These are phyloP conservation scores for Pholiota microspora DNA, from an alignment of 768 basidiomycete species.

Conservation along the genomic window DNA sequence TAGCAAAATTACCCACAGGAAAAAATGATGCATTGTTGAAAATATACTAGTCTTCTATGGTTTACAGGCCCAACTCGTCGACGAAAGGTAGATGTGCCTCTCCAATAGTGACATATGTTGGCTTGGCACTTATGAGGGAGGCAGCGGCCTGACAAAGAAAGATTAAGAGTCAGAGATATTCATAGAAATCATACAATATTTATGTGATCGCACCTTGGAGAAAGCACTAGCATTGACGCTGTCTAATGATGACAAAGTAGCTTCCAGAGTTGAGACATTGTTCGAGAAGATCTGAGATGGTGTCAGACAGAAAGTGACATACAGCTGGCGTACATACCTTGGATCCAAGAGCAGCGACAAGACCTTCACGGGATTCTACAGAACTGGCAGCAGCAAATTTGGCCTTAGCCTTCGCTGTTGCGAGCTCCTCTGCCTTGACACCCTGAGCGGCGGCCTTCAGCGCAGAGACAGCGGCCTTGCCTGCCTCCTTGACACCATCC, in stretches of 20 bases:
- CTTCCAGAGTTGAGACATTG: conserved; percentile 51
- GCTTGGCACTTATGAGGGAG: conserved; percentile 68
- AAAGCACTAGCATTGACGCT: conserved; percentile 63
- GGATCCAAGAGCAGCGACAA: conserved; percentile 57
- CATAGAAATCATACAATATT: no score
- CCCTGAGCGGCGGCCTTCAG: conserved; percentile 62
- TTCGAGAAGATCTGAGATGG: conserved; percentile 56
- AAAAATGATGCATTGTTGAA: conserved; percentile 13
- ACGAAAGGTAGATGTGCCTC: conserved; percentile 79
- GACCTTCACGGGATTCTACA: conserved; percentile 67
- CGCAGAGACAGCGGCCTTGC: conserved; percentile 64
- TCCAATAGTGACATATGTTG: conserved; percentile 87
- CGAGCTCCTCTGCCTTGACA: conserved; percentile 67
- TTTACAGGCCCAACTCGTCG: conserved; percentile 79
- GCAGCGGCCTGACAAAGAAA: conserved; percentile 52
- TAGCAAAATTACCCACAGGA: not conserved
- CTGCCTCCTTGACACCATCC: conserved; percentile 63
- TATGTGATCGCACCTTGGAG: conserved; percentile 56
- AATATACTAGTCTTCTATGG: conserved; percentile 10
- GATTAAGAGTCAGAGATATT: no score
- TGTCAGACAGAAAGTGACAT: not conserved
- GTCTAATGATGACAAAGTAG: conserved; percentile 67
- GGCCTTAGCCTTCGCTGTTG: conserved; percentile 83
- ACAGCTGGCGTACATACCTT: conserved; percentile 44
- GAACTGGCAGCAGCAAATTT: conserved; percentile 78